These are phyloP conservation scores for Vitis riparia DNA, from an alignment of 164 flowering plant genomes.

Conservation along the genomic window DNA sequence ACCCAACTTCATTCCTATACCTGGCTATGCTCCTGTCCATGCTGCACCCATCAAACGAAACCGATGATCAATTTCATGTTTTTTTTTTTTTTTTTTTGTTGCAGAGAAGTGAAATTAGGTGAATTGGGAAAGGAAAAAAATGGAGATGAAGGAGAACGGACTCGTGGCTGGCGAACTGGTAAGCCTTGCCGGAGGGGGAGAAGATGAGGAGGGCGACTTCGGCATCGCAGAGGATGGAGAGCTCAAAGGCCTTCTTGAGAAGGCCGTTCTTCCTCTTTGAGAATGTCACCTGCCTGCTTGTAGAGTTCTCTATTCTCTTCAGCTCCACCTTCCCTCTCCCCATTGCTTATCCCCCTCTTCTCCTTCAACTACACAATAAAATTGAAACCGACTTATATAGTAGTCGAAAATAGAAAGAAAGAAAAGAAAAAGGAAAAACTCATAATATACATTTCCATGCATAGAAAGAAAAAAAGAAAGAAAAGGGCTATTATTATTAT, in stretches of 20 bases:
- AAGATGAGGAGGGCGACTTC: constrained; percentile 53
- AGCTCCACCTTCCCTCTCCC: constrained; percentile 50
- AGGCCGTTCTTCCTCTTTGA: constrained; percentile 58
- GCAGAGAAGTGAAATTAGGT: no score
- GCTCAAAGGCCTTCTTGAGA: constrained; percentile 60
- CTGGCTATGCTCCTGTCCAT: constrained; percentile 40
- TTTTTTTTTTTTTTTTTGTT: no score
- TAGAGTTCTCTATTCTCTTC: constrained; percentile 58
- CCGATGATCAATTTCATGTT: background rate
- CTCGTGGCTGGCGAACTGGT: constrained; percentile 52
- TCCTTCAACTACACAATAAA: no score
- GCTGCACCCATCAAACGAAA: constrained; percentile 23
- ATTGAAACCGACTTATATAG: no score
- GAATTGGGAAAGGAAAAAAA: background rate
- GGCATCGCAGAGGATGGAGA: constrained; percentile 56
- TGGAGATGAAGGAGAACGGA: constrained; percentile 10
- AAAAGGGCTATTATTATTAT: no score
- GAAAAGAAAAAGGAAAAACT: no score
- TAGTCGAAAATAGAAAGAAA: no score
- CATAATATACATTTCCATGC: no score
- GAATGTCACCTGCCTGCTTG: constrained; percentile 61
- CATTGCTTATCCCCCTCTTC: no score
- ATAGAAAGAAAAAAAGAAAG: no score
- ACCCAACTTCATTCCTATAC: constrained; percentile 40
- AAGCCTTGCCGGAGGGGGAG: constrained; percentile 46